Evolutionary conservation across 768 basidiomycete genomes (phyloP).

Genomic region (Mycena floridula): DNA sequence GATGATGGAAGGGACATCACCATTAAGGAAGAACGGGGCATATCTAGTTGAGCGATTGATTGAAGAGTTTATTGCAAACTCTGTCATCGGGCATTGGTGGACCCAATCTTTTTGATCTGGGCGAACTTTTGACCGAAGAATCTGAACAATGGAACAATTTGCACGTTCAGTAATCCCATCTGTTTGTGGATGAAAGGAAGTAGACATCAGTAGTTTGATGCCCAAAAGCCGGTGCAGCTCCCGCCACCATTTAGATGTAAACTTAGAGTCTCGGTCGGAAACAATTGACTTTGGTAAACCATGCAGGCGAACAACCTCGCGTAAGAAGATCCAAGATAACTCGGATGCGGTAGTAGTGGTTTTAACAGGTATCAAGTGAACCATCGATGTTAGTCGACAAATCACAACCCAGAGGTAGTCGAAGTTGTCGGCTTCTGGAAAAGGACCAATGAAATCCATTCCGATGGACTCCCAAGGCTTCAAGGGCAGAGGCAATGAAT

Average conservation of each 20-base stretch:
- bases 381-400: too few relatives aligned
- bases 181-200: slow-evolving; percentile 35
- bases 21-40: slow-evolving; percentile 22
- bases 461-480: too few relatives aligned
- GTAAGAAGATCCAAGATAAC: slow-evolving; percentile 10
- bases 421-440: too few relatives aligned
- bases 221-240: slow-evolving; percentile 18
- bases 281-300: slow-evolving; percentile 14
- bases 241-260: slow-evolving; percentile 19
- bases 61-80: slow-evolving; percentile 33
- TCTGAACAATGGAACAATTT: slow-evolving; percentile 23
- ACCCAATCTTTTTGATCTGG: slow-evolving; percentile 28
- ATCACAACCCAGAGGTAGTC: too few relatives aligned
- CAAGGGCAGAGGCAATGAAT: too few relatives aligned
- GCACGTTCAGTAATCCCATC: slow-evolving; percentile 25
- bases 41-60: slow-evolving; percentile 25
- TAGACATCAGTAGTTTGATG: slow-evolving; percentile 25
- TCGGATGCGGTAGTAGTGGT: too few relatives aligned
- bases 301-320: slow-evolving; percentile 12
- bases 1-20: neutral
- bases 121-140: slow-evolving; percentile 16
- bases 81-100: slow-evolving; percentile 19
- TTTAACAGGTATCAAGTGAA: too few relatives aligned
- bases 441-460: too few relatives aligned
- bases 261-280: slow-evolving; percentile 17